Evolutionary conservation across 1,284 basidiomycete species (phyloP).

Genomic region (Apiotrichum gracile): DNA sequence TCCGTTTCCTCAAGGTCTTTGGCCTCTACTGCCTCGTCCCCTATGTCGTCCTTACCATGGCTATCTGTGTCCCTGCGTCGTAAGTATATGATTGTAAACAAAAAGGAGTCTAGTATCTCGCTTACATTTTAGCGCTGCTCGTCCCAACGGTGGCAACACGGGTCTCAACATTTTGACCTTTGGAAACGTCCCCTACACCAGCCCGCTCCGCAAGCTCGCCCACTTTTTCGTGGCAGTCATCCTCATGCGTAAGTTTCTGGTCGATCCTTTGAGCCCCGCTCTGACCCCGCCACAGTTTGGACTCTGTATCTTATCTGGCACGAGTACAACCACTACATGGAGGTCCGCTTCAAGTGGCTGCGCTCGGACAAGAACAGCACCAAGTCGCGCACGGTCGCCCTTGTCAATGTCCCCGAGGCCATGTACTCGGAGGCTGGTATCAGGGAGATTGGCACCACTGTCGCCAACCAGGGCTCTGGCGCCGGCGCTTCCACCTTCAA

Average conservation of each 20-base stretch:
- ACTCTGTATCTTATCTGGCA: conserved; percentile 71
- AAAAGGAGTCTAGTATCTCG: neutral
- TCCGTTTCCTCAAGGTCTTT: conserved; percentile 58
- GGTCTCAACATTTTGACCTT: conserved; percentile 74
- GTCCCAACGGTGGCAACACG: conserved; percentile 47
- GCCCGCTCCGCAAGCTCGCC: conserved; percentile 60
- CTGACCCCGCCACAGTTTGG: conserved; percentile 65
- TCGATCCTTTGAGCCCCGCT: neutral
- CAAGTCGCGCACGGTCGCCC: conserved; percentile 79
- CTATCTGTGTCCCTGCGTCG: conserved; percentile 47
- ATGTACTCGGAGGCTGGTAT: conserved; percentile 54
- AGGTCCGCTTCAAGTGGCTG: conserved; percentile 76
- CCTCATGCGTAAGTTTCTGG: conserved; percentile 60
- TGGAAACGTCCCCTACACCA: conserved; percentile 61
- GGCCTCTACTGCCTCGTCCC: conserved; percentile 66
- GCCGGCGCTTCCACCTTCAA: conserved; percentile 59
- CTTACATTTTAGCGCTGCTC: conserved; percentile 3
- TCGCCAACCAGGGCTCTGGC: conserved; percentile 16
- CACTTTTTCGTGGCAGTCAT: conserved; percentile 67
- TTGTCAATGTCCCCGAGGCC: conserved; percentile 80
- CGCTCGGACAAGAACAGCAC: conserved; percentile 68
- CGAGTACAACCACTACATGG: conserved; percentile 76
- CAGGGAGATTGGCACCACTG: conserved; percentile 54
- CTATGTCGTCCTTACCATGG: conserved; percentile 57
- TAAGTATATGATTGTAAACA: no score